Conservation (phyloP, 2,329 filamentous ascomycete genomes). For the Arthroderma sp. region DNA sequence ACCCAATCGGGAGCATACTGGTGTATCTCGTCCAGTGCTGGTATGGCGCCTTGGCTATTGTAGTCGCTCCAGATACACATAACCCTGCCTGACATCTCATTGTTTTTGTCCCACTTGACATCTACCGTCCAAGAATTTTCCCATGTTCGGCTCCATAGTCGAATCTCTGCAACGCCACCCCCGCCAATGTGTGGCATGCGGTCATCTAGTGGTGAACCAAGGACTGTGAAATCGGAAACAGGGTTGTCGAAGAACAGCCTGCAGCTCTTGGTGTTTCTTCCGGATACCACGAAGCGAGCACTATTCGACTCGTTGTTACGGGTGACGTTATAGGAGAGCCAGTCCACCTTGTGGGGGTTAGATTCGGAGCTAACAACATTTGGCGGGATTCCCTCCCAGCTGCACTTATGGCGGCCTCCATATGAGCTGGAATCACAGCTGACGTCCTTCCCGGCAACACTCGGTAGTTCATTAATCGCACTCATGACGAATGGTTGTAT, state of each 20-base stretch:
- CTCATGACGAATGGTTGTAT: conserved; percentile 52
- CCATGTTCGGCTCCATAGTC: conserved; percentile 75
- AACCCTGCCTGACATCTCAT: conserved; percentile 45
- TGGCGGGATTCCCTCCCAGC: conserved; percentile 56
- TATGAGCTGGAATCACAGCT: conserved; percentile 35
- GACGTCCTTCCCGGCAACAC: conserved; percentile 49
- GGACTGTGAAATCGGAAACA: conserved; percentile 51
- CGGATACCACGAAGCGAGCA: conserved; percentile 54
- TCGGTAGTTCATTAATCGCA: conserved; percentile 58
- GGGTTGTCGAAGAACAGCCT: conserved; percentile 58
- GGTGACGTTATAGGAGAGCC: conserved; percentile 54
- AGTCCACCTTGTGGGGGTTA: conserved; percentile 37
- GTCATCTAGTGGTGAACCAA: conserved; percentile 43
- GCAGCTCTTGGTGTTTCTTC: conserved; percentile 66
- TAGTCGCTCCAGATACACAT: conserved; percentile 81
- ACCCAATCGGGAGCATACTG: conserved; percentile 71
- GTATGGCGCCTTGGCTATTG: conserved; percentile 58
- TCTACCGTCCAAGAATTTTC: conserved; percentile 62
- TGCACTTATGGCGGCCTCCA: conserved; percentile 45
- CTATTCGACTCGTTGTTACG: conserved; percentile 28
- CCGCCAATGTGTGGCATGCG: conserved; percentile 53
- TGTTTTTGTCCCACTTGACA: conserved; percentile 46
- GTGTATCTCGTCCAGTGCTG: conserved; percentile 67
- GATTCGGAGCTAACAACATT: conserved; percentile 42
- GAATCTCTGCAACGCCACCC: conserved; percentile 52